Evolutionary conservation across 2,329 filamentous ascomycete genomes (phyloP).

Genomic region (Neonectria punicea): DNA sequence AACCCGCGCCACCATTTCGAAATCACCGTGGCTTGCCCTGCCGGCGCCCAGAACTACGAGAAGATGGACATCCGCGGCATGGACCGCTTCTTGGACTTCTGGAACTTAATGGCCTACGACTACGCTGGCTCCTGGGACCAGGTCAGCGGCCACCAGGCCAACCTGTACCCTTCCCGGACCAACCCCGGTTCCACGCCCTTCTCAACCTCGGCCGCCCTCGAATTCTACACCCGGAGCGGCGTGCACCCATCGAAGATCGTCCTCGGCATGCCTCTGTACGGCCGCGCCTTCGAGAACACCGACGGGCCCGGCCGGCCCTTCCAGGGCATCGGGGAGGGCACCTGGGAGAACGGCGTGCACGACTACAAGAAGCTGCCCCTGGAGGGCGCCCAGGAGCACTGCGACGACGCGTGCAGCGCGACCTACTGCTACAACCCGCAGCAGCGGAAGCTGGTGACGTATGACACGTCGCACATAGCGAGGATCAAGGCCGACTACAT

Average conservation of each 20-base stretch:
- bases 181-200: slow-evolving; percentile 79
- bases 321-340: slow-evolving; percentile 79
- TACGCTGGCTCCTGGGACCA: slow-evolving; percentile 85
- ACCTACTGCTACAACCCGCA: slow-evolving; percentile 80
- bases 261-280: slow-evolving; percentile 92
- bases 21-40: slow-evolving; percentile 72
- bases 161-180: slow-evolving; percentile 70
- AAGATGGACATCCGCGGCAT: slow-evolving; percentile 72
- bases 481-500: slow-evolving; percentile 78
- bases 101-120: slow-evolving; percentile 91
- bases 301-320: slow-evolving; percentile 77
- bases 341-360: slow-evolving; percentile 86
- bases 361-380: slow-evolving; percentile 89
- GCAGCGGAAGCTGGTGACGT: slow-evolving; percentile 77
- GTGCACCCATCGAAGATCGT: slow-evolving; percentile 80
- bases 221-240: slow-evolving; percentile 73
- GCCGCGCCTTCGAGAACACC: slow-evolving; percentile 84
- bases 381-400: slow-evolving; percentile 69
- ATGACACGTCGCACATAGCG: slow-evolving; percentile 77
- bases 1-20: slow-evolving; percentile 65
- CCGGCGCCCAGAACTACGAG: slow-evolving; percentile 70
- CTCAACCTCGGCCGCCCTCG: slow-evolving; percentile 75
- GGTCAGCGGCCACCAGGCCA: slow-evolving; percentile 80
- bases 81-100: slow-evolving; percentile 76
- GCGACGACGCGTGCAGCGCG: slow-evolving; percentile 73